Base-by-base conservation (phyloP, 768 basidiomycete species). In the Boletus rex-veris region DNA sequence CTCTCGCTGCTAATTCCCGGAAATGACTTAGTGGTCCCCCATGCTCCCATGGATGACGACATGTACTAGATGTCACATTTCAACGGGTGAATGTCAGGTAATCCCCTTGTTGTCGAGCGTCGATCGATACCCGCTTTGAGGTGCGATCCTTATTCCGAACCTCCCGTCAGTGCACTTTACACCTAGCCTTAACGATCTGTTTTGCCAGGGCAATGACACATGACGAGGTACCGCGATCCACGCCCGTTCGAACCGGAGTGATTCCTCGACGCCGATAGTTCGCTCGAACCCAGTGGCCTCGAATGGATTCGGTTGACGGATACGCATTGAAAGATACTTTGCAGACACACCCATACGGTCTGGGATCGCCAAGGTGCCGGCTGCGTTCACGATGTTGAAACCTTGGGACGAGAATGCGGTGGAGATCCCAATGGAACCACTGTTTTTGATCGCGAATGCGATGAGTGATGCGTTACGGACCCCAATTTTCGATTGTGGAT, bases 61-160 rank as follows among this genome's bases (percentile, higher is more conserved):
- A 50, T 70, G 7, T 49, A 59, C 62, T 26, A 73, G 75, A 16
- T 78, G 78, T 48, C 64, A 76, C 11, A 85, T 85, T 47, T 82
- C 82, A 5, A 73, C 74, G 50, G 51, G 61, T 58, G 8, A 45
- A 12, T 50, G 16, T 7, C 21, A 1, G 0, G 14, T 6, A 37
- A 6, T 21, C 19, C 33, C 18, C 7, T 0, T 5, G 10, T 8
- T 2, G 0, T 4, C 4, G 15, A 33, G 24, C 1, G 5, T 14
- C 3, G 14, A 35, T 30, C 35, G 19, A 52, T 11, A 1, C 6
- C 3, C 7, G 1, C 3, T 28, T 24, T 3, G 16, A 63, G 61
- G 61, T 24, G 45, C 61, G 1, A 28, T 48, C 0, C 0, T 62
- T 0, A 1, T 63, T 5, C 10, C 57, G 4, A 62, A 62, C 16